Evolutionary conservation across 2,329 filamentous ascomycete genomes (phyloP).

Genomic region (Aspergillus awamori): DNA sequence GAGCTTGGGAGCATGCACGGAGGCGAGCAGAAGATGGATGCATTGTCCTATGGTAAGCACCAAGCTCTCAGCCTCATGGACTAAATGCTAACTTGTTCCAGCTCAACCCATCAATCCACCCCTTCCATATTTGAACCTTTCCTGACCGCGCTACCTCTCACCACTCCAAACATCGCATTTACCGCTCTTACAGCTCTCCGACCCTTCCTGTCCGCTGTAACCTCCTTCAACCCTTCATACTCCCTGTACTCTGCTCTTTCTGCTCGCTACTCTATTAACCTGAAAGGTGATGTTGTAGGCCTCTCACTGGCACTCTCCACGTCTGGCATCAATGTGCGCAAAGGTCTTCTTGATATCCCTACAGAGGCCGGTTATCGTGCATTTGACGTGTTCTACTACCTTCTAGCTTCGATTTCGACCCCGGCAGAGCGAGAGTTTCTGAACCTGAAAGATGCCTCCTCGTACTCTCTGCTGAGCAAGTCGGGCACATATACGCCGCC

Average conservation of each 20-base stretch:
- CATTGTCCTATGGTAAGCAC: slow-evolving; percentile 77
- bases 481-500: slow-evolving; percentile 86
- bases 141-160: slow-evolving; percentile 75
- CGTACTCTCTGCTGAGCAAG: slow-evolving; percentile 76
- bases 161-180: slow-evolving; percentile 73
- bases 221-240: slow-evolving; percentile 83
- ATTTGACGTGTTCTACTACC: slow-evolving; percentile 97
- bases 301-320: slow-evolving; percentile 79
- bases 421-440: slow-evolving; percentile 87
- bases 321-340: slow-evolving; percentile 80
- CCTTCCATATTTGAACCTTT: slow-evolving; percentile 84
- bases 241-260: slow-evolving; percentile 79
- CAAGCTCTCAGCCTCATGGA: neutral
- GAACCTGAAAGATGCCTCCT: slow-evolving; percentile 73
- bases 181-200: slow-evolving; percentile 78
- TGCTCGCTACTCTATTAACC: slow-evolving; percentile 77
- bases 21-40: slow-evolving; percentile 94
- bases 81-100: slow-evolving; percentile 39
- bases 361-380: slow-evolving; percentile 80
- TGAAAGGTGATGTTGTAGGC: slow-evolving; percentile 76
- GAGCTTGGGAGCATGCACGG: slow-evolving; percentile 95
- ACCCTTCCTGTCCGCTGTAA: slow-evolving; percentile 85
- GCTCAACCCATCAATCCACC: slow-evolving; percentile 84
- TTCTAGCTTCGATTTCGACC: slow-evolving; percentile 88
- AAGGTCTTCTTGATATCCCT: slow-evolving; percentile 79